These are phyloP conservation scores for Microbotryomycetes sp. DNA, from an alignment of 1,284 basidiomycete species.

Conservation along the genomic window DNA sequence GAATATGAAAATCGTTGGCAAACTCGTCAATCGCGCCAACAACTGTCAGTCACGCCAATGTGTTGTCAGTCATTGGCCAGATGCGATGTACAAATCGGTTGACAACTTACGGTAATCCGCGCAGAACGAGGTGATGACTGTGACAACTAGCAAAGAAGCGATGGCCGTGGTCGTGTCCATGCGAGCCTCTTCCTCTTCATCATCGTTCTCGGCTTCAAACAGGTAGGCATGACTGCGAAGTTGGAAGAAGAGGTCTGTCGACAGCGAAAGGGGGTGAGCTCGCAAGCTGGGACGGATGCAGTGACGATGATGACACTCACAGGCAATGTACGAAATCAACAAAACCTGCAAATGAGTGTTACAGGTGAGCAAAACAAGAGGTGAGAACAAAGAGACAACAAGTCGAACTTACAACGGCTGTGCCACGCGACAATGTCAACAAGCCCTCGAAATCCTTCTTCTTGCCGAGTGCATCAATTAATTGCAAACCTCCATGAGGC, in stretches of 20 bases:
- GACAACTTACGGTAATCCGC: constrained; percentile 53
- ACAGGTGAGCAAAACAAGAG: not conserved
- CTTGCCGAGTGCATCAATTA: constrained; percentile 18
- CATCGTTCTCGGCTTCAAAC: constrained; percentile 47
- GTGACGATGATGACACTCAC: constrained; percentile 12
- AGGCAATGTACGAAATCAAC: constrained; percentile 71
- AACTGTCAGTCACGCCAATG: constrained; percentile 47
- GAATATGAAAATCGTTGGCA: constrained; percentile 67
- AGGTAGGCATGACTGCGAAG: constrained; percentile 52
- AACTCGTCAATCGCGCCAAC: constrained; percentile 88
- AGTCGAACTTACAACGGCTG: constrained; percentile 53
- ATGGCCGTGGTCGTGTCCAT: constrained; percentile 67
- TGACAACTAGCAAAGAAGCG: constrained; percentile 51
- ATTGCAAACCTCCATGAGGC: constrained; percentile 5
- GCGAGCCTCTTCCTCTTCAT: constrained; percentile 51
- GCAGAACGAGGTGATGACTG: constrained; percentile 75
- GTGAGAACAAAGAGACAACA: not conserved
- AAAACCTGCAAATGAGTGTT: constrained; percentile 48
- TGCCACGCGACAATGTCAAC: constrained; percentile 73
- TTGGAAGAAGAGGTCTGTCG: constrained; percentile 44
- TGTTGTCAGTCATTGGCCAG: too few relatives aligned
- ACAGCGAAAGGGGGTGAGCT: constrained; percentile 39
- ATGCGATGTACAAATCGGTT: too few relatives aligned
- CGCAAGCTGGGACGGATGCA: not conserved
- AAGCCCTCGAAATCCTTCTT: constrained; percentile 49